Evolutionary conservation across 2,329 filamentous ascomycete species (phyloP).

Genomic region (Raffaelea deltoideospora): DNA sequence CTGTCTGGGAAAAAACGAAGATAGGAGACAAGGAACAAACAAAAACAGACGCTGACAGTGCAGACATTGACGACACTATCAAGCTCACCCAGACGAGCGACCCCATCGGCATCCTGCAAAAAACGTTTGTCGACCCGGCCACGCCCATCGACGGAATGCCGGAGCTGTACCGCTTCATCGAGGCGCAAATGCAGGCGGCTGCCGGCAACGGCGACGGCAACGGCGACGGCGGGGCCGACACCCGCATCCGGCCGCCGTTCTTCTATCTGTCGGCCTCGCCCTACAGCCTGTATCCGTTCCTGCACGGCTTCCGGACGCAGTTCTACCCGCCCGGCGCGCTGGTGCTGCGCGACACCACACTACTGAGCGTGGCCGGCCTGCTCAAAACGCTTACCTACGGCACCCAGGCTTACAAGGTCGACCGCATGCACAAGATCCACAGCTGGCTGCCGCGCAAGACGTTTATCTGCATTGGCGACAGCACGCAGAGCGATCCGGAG

Average conservation of each 20-base stretch:
- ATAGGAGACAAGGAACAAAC: too few species aligned
- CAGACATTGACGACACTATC: constrained; percentile 90
- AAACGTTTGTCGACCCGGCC: constrained; percentile 69
- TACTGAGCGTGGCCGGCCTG: constrained; percentile 71
- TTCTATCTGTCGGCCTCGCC: constrained; percentile 92
- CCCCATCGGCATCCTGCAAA: constrained; percentile 63
- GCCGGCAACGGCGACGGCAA: too few species aligned
- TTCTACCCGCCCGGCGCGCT: constrained; percentile 67
- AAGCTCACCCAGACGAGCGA: constrained; percentile 76
- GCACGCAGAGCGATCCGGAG: constrained; percentile 82
- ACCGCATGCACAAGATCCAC: constrained; percentile 64
- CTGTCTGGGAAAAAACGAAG: too few species aligned
- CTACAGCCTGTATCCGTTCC: constrained; percentile 85
- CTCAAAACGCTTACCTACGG: constrained; percentile 64
- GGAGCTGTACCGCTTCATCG: constrained; percentile 58
- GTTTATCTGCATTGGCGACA: constrained; percentile 78
- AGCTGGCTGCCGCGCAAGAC: constrained; percentile 63
- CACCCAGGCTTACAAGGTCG: constrained; percentile 75
- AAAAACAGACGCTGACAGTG: not conserved
- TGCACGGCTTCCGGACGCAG: constrained; percentile 55
- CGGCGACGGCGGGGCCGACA: too few species aligned
- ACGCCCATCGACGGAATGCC: constrained; percentile 67
- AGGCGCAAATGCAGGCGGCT: constrained; percentile 32
- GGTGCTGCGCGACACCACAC: constrained; percentile 70
- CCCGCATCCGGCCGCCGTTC: too few species aligned